Percentiles rank a stretch among this genome's conserved stretches.
These are phyloP conservation scores for Dittrichia graveolens DNA, from an alignment of 129 eudicot species.

Conservation along the genomic window DNA sequence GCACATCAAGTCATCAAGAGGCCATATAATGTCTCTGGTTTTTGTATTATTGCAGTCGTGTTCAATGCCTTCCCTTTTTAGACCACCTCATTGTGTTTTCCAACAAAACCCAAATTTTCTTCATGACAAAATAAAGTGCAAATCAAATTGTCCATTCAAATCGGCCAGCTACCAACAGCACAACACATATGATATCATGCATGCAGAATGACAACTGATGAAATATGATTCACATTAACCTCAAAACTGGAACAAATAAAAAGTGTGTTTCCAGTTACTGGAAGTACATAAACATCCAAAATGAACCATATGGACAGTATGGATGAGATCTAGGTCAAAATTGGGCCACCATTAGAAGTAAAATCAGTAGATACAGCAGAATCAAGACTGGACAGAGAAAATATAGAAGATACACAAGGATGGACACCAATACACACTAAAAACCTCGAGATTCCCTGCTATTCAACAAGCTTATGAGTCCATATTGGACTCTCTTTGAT, in stretches of 20 bases:
- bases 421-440: slow-evolving; percentile 33
- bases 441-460: slow-evolving; percentile 13
- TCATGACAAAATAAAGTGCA: too few relatives aligned
- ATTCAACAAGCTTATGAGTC: slow-evolving; percentile 26
- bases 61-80: too few relatives aligned
- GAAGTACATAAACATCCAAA: slow-evolving; percentile 7
- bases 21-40: too few relatives aligned
- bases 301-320: slow-evolving; percentile 18
- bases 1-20: too few relatives aligned
- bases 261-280: background rate
- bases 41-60: too few relatives aligned
- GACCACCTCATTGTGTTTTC: too few relatives aligned
- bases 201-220: slow-evolving; percentile 1
- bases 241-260: background rate
- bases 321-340: slow-evolving; percentile 39
- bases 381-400: slow-evolving; percentile 12
- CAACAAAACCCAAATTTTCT: too few relatives aligned
- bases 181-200: background rate
- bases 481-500: slow-evolving; percentile 19
- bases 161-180: too few relatives aligned
- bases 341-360: slow-evolving; percentile 39
- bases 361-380: slow-evolving; percentile 24
- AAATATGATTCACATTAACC: background rate
- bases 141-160: too few relatives aligned
- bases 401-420: slow-evolving; percentile 23